These are phyloP conservation scores for Aspergillus funiculosus DNA, from an alignment of 495 filamentous ascomycete genomes.

Conservation along the genomic window DNA sequence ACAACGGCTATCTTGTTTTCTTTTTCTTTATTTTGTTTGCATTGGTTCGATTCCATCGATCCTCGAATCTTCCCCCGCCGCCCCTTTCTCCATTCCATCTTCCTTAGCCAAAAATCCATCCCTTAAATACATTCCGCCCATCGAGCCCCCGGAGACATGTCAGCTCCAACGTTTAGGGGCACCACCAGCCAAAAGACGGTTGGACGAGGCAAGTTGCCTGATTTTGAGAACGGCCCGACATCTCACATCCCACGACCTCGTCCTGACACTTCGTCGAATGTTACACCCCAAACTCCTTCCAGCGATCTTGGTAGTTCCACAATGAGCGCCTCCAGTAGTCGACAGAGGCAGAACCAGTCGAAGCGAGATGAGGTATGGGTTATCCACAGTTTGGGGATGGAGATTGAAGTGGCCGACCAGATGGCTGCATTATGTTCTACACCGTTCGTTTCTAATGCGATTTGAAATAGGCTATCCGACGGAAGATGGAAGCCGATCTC, in stretches of 20 bases:
- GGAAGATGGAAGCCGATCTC: constrained; percentile 94
- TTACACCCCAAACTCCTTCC: constrained; percentile 63
- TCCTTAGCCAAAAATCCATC: constrained; percentile 9
- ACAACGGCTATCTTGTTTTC: not conserved
- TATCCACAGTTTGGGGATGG: constrained; percentile 1
- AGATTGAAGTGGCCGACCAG: not conserved
- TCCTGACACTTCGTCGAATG: constrained; percentile 53
- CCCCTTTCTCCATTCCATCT: constrained; percentile 12
- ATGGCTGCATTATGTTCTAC: not conserved
- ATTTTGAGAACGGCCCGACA: constrained; percentile 60
- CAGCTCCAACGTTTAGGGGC: constrained; percentile 48
- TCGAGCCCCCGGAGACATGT: constrained; percentile 44
- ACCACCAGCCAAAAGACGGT: constrained; percentile 43
- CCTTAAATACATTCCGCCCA: constrained; percentile 10
- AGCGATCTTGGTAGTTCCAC: constrained; percentile 49
- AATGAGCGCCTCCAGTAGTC: constrained; percentile 69
- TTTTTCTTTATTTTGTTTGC: constrained; percentile 13
- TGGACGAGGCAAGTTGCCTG: constrained; percentile 59
- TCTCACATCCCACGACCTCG: constrained; percentile 83
- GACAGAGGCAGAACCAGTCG: constrained; percentile 83
- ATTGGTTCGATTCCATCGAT: constrained; percentile 4
- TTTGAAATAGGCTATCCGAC: constrained; percentile 74
- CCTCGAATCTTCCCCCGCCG: constrained; percentile 1
- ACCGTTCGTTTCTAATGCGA: not conserved
- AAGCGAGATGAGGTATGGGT: constrained; percentile 93